Evolutionary conservation across 176 grass and related monocot genomes (phyloP).

Genomic region (Avena sativa): DNA sequence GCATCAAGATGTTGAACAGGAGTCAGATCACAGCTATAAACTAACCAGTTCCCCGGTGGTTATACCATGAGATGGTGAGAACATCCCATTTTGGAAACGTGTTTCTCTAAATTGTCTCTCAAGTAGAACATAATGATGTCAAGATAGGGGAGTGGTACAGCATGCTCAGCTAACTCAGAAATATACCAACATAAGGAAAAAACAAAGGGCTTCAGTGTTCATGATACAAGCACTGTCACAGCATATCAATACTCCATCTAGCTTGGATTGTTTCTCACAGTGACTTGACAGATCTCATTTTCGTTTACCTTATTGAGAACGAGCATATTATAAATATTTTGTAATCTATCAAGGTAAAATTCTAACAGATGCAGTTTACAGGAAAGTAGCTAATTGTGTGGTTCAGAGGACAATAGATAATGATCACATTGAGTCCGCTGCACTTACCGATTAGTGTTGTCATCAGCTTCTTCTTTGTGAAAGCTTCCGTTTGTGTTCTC

Average conservation of each 20-base stretch:
- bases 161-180: constrained; percentile 10
- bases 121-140: not conserved
- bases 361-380: constrained; percentile 9
- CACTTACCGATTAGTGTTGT: constrained; percentile 65
- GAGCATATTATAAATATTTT: not conserved
- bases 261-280: not conserved
- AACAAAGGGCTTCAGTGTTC: not conserved
- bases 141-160: not conserved
- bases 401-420: constrained; percentile 1
- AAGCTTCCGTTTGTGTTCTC: constrained; percentile 63
- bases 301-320: not conserved
- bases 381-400: not conserved
- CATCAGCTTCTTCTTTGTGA: constrained; percentile 45
- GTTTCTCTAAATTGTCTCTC: not conserved
- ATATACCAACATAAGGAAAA: not conserved
- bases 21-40: not conserved
- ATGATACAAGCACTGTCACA: not conserved
- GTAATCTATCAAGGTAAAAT: not conserved
- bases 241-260: not conserved
- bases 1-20: not conserved
- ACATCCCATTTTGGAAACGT: not conserved
- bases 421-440: constrained; percentile 20
- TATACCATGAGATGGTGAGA: not conserved
- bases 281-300: not conserved
- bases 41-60: not conserved